Evolutionary conservation across 176 grass and related monocot species (phyloP).

Genomic region (Triticum monococcum): DNA sequence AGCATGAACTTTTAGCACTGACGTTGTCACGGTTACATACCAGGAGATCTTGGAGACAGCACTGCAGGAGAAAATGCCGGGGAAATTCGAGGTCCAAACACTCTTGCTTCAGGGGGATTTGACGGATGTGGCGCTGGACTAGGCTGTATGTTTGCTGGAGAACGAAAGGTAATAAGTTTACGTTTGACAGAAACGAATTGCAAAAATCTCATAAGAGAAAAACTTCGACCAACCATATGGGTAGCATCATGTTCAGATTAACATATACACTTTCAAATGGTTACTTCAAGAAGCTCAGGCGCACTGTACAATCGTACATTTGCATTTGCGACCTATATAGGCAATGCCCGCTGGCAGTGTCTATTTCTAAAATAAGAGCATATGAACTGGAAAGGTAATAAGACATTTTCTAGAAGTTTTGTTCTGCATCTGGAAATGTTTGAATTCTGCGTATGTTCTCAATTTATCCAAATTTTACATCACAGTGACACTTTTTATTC

Average conservation of each 20-base stretch:
- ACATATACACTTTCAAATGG: neutral
- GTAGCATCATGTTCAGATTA: neutral
- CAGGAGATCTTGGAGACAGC: slow-evolving; percentile 46
- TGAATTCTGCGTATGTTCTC: neutral
- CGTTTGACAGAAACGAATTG: neutral
- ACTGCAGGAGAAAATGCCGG: slow-evolving; percentile 50
- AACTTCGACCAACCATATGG: neutral
- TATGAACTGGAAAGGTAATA: neutral
- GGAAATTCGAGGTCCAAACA: slow-evolving; percentile 33
- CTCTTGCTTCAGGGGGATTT: slow-evolving; percentile 33
- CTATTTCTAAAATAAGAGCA: neutral
- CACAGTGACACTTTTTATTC: neutral
- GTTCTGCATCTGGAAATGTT: neutral
- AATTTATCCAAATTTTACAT: neutral
- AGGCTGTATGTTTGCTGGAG: slow-evolving; percentile 32
- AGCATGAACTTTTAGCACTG: neutral
- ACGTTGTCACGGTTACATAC: slow-evolving; percentile 39
- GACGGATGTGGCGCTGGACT: slow-evolving; percentile 43
- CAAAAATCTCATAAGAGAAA: slow-evolving; percentile 9
- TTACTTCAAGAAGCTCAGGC: neutral
- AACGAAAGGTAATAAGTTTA: neutral
- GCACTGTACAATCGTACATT: neutral
- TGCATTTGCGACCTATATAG: neutral
- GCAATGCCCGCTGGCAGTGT: neutral
- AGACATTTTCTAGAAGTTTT: neutral